Conservation (phyloP, 2,329 filamentous ascomycete genomes). For the Dothideomycetes sp. region DNA sequence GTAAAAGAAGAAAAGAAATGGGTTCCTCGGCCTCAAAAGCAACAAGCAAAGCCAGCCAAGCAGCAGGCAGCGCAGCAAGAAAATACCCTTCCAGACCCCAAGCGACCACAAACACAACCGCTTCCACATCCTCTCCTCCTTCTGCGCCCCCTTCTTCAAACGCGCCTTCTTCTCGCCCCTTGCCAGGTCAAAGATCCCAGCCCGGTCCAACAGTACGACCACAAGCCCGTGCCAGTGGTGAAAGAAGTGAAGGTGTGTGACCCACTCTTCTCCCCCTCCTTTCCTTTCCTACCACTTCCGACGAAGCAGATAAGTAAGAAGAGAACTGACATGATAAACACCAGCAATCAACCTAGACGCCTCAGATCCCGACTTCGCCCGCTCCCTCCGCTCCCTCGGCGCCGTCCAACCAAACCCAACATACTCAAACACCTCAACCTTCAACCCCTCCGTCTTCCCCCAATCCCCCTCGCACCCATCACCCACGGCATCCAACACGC, state of each 20-base stretch:
- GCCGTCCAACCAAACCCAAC: constrained; percentile 50
- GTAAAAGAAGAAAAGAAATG: constrained; percentile 30
- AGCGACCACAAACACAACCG: constrained; percentile 28
- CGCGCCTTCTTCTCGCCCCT: constrained; percentile 20
- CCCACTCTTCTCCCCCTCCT: constrained; percentile 1
- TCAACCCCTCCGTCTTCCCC: too few relatives aligned
- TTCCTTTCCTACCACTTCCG: constrained; percentile 6
- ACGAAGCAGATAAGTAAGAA: not conserved
- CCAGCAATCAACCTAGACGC: constrained; percentile 51
- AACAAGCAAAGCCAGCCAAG: constrained; percentile 28
- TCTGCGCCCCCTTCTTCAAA: constrained; percentile 16
- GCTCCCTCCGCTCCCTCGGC: constrained; percentile 62
- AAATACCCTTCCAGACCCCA: constrained; percentile 46
- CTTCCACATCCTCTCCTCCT: constrained; percentile 23
- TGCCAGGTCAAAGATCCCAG: constrained; percentile 22
- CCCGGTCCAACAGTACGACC: constrained; percentile 35
- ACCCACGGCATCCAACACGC: constrained; percentile 21
- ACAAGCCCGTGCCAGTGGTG: constrained; percentile 29
- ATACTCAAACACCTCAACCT: constrained; percentile 48
- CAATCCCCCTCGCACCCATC: constrained; percentile 18
- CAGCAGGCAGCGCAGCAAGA: constrained; percentile 42
- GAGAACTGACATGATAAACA: not conserved
- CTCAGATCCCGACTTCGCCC: constrained; percentile 60
- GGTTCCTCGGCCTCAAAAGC: constrained; percentile 52
- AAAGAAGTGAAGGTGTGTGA: constrained; percentile 31